Base-by-base conservation (phyloP, 2,329 filamentous ascomycete genomes). In the Alternaria viburni region DNA sequence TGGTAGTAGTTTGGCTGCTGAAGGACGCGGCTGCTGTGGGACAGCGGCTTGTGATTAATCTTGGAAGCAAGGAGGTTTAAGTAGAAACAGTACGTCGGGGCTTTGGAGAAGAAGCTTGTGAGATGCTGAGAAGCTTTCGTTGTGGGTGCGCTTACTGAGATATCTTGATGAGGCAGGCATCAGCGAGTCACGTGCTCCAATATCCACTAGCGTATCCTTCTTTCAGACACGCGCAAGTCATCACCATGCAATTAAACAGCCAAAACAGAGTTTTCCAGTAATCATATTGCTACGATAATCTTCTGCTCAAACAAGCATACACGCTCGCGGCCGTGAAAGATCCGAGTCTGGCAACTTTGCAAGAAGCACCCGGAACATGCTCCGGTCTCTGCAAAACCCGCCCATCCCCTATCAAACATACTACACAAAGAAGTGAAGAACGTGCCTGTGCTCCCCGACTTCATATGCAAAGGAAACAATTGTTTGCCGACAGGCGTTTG, bases 371-470 rank as follows among this genome's bases (percentile, higher is more conserved):
- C n/a, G 25, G 28, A 57, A 49, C 61, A 47, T 36, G 45, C 47
- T 57, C 59, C 41, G 17, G 59, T 46, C 19, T 57, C 32, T 21
- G 45, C 59, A 55, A 25, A 49, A 13, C 30, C 13, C 12, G 26
- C 21, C 15, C 41, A 50, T 45, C 32, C 28, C 59, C 30, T 54
- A 47, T 59, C 56, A 59, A 60, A 65, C 61, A 43, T 65, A 63
- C 62, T 69, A 61, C 64, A 71, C 61, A 17, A 67, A 58, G 69
- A 71, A 72, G 67, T 69, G 61, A 67, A 72, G 46, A 32, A 50
- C 17, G 44, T 51, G 46, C 54, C 41, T 44, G 17, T 55, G 36
- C 36, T 21, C 36, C 23, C 41, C 25, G 21, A 21, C 41, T 61
- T 25, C n/a, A 30, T 52, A 32, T n/a, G 15, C 36, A 36, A 62